Evolutionary conservation across 805 yeast species (phyloP).

Genomic region (Saturnispora hagleri): DNA sequence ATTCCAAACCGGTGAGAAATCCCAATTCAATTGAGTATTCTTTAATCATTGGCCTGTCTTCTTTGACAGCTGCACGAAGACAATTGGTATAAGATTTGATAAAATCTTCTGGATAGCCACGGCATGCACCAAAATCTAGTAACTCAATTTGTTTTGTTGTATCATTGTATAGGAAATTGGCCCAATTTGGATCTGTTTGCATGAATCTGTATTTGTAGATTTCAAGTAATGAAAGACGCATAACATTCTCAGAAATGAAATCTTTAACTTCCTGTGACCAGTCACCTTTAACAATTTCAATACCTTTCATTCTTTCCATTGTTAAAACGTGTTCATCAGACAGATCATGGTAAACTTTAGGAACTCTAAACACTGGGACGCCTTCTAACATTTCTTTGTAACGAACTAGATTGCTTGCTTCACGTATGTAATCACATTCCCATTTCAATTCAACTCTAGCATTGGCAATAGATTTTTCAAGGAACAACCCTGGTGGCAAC

Average conservation of each 20-base stretch:
- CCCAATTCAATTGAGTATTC: constrained; percentile 67
- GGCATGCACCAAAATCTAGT: constrained; percentile 91
- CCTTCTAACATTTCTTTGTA: constrained; percentile 54
- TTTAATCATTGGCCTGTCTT: constrained; percentile 57
- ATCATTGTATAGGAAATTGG: constrained; percentile 80
- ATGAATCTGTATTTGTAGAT: constrained; percentile 78
- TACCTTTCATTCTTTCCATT: constrained; percentile 82
- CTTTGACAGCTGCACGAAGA: constrained; percentile 62
- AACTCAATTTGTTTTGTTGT: constrained; percentile 68
- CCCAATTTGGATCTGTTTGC: constrained; percentile 99
- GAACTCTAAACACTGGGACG: constrained; percentile 65
- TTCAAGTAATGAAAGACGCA: constrained; percentile 81
- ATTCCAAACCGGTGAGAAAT: constrained; percentile 85
- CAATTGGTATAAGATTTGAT: constrained; percentile 59
- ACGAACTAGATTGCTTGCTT: constrained; percentile 65
- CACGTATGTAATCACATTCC: constrained; percentile 95
- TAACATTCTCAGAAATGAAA: constrained; percentile 76
- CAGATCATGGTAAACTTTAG: constrained; percentile 65
- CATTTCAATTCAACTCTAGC: constrained; percentile 90
- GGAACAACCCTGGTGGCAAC: constrained; percentile 83
- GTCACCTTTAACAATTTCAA: constrained; percentile 67
- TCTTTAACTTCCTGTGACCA: constrained; percentile 67
- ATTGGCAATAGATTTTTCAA: constrained; percentile 86
- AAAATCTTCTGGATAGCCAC: constrained; percentile 65
- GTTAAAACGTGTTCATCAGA: constrained; percentile 81